phyloP scores from a whole-genome alignment of 306 rosid species.

The Pyrus betulifolia region DNA sequence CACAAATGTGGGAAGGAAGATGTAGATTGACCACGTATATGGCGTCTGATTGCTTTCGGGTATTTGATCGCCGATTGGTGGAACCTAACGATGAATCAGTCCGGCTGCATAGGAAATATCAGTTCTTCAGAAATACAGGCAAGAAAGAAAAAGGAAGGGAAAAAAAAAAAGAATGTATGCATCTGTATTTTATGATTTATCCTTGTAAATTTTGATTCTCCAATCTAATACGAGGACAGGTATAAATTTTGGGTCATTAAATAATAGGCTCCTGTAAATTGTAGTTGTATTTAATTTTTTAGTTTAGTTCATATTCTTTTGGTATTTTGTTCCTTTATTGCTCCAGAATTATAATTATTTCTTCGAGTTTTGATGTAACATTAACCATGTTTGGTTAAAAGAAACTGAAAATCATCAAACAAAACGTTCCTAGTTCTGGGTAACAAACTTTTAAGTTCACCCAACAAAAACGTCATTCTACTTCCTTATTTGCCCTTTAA shows the following conservation, averaged over 20 bases:
- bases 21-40: background rate
- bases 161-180: background rate
- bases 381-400: background rate
- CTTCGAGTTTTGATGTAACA: background rate
- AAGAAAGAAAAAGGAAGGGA: background rate
- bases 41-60: conserved; percentile 7
- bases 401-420: too few species aligned
- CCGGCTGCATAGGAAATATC: background rate
- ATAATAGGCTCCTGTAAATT: background rate
- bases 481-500: too few species aligned
- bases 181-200: background rate
- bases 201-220: conserved; percentile 44
- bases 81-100: conserved; percentile 4
- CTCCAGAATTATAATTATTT: background rate
- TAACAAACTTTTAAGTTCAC: too few species aligned
- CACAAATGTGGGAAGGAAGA: background rate
- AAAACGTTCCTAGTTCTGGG: too few species aligned
- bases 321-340: background rate
- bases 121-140: background rate
- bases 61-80: conserved; percentile 16
- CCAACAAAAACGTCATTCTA: too few species aligned
- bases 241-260: background rate
- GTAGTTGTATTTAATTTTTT: background rate
- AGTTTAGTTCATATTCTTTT: background rate
- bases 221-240: background rate